These are phyloP conservation scores for Patellifolia procumbens DNA, from an alignment of 179 eudicot genomes.

Conservation along the genomic window DNA sequence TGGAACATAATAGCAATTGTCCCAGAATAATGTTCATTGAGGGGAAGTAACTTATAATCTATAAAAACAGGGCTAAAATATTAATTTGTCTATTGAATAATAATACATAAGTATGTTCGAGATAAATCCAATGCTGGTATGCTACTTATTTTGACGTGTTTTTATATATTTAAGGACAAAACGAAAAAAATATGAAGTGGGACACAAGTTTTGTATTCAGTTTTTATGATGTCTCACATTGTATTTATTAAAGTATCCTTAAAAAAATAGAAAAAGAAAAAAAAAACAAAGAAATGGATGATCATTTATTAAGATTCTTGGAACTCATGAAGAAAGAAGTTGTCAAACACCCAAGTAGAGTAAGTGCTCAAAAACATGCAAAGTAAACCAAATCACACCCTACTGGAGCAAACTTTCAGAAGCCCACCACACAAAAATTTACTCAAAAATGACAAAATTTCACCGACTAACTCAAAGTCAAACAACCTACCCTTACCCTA, in stretches of 20 bases:
- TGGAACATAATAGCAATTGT: too few species aligned
- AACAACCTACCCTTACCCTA: conserved; percentile 4
- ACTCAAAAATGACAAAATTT: conserved; percentile 33
- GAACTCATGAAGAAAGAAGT: conserved; percentile 27
- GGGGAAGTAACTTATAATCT: too few species aligned
- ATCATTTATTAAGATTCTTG: conserved; percentile 31
- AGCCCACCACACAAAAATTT: conserved; percentile 15
- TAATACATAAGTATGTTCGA: too few species aligned
- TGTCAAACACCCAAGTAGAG: conserved; percentile 28
- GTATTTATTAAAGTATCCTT: background rate
- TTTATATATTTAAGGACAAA: too few species aligned
- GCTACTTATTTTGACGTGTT: too few species aligned
- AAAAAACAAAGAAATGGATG: background rate
- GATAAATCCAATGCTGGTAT: too few species aligned
- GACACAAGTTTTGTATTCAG: too few species aligned
- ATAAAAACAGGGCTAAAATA: too few species aligned
- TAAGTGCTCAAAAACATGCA: conserved; percentile 31
- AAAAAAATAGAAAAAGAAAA: background rate
- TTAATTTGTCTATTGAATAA: too few species aligned
- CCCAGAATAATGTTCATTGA: background rate
- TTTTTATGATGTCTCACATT: background rate
- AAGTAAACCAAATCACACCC: conserved; percentile 13
- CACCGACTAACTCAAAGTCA: conserved; percentile 35
- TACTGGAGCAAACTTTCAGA: conserved; percentile 8
- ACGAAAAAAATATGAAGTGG: background rate